Evolutionary conservation across 805 yeast species (phyloP), one percentile per base, ranked within the genome.

Genomic region (Danielia reshetovae): DNA sequence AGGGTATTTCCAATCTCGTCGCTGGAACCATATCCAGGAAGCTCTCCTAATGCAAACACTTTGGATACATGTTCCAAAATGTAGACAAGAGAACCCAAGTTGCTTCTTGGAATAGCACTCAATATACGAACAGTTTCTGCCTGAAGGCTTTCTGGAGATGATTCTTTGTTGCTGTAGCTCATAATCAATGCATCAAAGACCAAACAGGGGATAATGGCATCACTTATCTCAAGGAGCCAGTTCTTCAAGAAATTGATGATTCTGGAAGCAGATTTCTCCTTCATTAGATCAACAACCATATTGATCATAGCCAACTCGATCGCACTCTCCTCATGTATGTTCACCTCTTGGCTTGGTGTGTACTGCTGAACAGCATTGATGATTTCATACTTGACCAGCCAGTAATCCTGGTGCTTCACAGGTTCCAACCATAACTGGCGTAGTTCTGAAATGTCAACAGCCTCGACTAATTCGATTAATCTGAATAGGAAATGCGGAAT

Each of bases 141-240:
- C 10, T 26, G 23, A 10, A 35, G 25, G 15, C 23, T 30, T 10
- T 29, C 33, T 5, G 12, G 5, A 3, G 28, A 33, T 7, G 43
- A 43, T 12, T 44, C 42, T 18, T 42, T 45, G 26, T 32, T 28
- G 25, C 37, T 34, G 37, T 55, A 60, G 15, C 37, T 36, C 10
- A 42, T 44, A 9, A 55, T 31, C 17, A 63, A 40, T 11, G 62
- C 42, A 25, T 67, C 73, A 42, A 52, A 63, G 5, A 63, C 57
- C 42, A 62, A 55, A 34, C 66, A 65, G 0, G 72, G 73, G 10
- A 68, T 64, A 16, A 66, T 40, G 0, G 72, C 61, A 35, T 68
- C 73, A 24, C 59, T 54, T 10, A 59, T 54, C 38, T 68, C 72
- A 6, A 68, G 46, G 16, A 67, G 47, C 73, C 73, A 68, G 37